Base-by-base conservation (phyloP, 2,329 filamentous ascomycete species). In the Alternaria burnsii region DNA sequence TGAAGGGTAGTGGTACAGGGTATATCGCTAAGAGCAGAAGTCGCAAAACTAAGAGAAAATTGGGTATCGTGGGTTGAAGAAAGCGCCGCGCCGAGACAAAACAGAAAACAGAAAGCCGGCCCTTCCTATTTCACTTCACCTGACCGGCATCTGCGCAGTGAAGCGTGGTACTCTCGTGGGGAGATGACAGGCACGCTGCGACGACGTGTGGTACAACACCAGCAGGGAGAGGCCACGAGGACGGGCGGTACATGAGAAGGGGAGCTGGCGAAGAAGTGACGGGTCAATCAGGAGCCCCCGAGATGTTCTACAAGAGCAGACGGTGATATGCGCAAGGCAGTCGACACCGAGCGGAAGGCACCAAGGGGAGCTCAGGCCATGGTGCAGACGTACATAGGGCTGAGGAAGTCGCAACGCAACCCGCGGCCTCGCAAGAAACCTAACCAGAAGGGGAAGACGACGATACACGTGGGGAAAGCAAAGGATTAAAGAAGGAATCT, bases 271-370 rank as follows among this genome's bases (percentile, higher is more conserved):
- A 58, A 59, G 58, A 63, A 50, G 62, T 43, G 61, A 68, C 41
- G 63, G 59, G 61, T 65, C 66, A 69, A 68, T 63, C 69, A 65
- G 62, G 63, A 65, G 66, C 62, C 66, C 56, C 54, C 50, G 70
- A 69, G 69, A 72, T 71, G 76, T 78, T 75, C 71, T 77, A 79
- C 77, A 78, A 75, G 71, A 72, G 22, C 46, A 50, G 32, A 36
- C 46, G 46, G 70, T 75, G 64, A 69, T 72, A 75, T 66, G 67
- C 66, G 64, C 66, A 68, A 67, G 57, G 63, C 62, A 63, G 65
- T 65, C 58, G 64, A 62, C 62, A 61, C 64, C 48, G 55, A 48
- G 52, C 58, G 40, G 36, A 61, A 62, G 62, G 55, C 66, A 62
- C 57, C 48, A 55, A 51, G 61, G 46, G 56, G 59, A 58, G 63